Evolutionary conservation across 2,329 filamentous ascomycete genomes (phyloP), one percentile per base, ranked within the genome.

Genomic region (Exserohilum rostratum): DNA sequence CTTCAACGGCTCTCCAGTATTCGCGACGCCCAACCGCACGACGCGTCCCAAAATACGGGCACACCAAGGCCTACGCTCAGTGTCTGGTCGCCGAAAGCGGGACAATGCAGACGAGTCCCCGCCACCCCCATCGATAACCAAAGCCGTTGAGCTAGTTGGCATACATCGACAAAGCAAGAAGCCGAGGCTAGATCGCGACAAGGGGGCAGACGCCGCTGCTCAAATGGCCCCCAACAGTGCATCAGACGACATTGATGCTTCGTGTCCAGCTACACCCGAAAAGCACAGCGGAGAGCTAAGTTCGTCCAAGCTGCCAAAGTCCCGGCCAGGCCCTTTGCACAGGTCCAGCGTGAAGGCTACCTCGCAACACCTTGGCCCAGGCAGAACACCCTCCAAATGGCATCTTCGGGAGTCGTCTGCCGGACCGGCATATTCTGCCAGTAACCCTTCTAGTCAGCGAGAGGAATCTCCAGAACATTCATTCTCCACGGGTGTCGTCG

Each of bases 71-170:
- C 51, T 64, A 38, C 68, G 69, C 33, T 67, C 69, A 15, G 56
- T 66, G 4, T 71, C 70, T 30, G 63, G 66, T 34, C 68, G 69
- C 33, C 77, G 78, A 61, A 80, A 83, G 66, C 81, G 82, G 54
- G 65, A 67, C 13, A 60, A 57, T 44, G 18, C 56, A 29, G 65
- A 67, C 17, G 64, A 65, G 6, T 79, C 79, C 9, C 76, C 80
- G 15, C 82, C 82, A 13, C 81, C 83, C 7, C 78, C 82, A 15
- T 83, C 83, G 7, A 79, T 84, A 54, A 77, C 79, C 30, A 84
- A 86, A 66, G 79, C 80, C 49, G 81, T 78, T 42, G 81, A 82
- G 70, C 73, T 78, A 51, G 79, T 76, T 35, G 78, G 77, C 57
- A 63, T 81, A 48, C 77, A 82, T 46, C 79, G 82, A 44, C 79